Evolutionary conservation across 495 filamentous ascomycete species (phyloP).

Genomic region (Apiosordaria backusii): DNA sequence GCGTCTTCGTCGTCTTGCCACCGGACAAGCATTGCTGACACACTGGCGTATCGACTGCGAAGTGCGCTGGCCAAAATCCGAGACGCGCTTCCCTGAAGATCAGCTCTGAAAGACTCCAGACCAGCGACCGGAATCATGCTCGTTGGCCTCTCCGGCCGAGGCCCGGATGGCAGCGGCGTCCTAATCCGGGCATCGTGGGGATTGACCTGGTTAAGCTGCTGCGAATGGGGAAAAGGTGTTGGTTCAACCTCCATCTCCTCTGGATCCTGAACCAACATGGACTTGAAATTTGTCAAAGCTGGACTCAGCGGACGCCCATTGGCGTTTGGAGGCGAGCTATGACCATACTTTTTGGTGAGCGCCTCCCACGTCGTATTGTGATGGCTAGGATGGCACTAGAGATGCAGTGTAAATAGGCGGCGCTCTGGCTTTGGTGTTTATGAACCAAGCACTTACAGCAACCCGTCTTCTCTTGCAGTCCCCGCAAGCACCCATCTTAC

Average conservation of each 20-base stretch:
- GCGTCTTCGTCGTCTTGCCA: slow-evolving; percentile 47
- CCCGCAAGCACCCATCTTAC: slow-evolving; percentile 48
- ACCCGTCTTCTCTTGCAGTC: slow-evolving; percentile 48
- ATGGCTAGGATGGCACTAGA: slow-evolving; percentile 49
- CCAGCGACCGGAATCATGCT: slow-evolving; percentile 33
- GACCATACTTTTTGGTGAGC: slow-evolving; percentile 42
- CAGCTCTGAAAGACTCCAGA: slow-evolving; percentile 37
- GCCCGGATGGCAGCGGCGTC: slow-evolving; percentile 47
- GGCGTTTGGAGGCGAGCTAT: slow-evolving; percentile 35
- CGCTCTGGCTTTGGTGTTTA: slow-evolving; percentile 10
- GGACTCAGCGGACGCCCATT: slow-evolving; percentile 41
- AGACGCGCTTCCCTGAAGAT: slow-evolving; percentile 40
- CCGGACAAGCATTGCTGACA: slow-evolving; percentile 42
- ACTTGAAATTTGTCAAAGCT: slow-evolving; percentile 32
- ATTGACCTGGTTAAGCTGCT: slow-evolving; percentile 30
- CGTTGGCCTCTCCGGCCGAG: slow-evolving; percentile 41
- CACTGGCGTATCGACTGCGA: slow-evolving; percentile 43
- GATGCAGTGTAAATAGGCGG: slow-evolving; percentile 9
- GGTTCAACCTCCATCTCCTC: slow-evolving; percentile 40
- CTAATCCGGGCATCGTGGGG: slow-evolving; percentile 41
- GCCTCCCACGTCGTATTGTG: slow-evolving; percentile 52
- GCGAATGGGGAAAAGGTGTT: slow-evolving; percentile 12
- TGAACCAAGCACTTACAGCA: slow-evolving; percentile 39
- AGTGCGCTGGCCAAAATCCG: slow-evolving; percentile 39
- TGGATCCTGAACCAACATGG: slow-evolving; percentile 38